phyloP scores from a whole-genome alignment of 306 rosid species.

The Acacia crassicarpa region DNA sequence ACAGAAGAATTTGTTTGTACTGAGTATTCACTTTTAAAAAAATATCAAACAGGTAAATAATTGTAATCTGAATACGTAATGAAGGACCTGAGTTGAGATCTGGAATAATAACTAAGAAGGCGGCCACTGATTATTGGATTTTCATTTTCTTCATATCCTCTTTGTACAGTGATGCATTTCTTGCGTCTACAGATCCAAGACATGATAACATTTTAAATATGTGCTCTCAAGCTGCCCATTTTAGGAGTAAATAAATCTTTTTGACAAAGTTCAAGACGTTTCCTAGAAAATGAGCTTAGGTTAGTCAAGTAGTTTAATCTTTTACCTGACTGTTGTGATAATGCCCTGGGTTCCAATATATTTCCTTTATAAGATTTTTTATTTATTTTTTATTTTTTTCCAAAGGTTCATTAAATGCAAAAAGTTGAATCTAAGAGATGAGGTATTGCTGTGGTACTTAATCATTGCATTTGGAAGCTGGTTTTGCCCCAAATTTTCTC shows the following conservation, averaged over 20 bases:
- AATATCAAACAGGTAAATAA: not conserved
- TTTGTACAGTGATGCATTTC: not conserved
- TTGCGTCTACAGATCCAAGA: constrained; percentile 20
- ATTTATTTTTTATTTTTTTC: too few species aligned
- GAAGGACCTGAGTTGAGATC: constrained; percentile 7
- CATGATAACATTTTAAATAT: constrained; percentile 20
- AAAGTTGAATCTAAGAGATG: constrained; percentile 13
- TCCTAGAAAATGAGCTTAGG: too few species aligned
- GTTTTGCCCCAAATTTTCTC: constrained; percentile 10
- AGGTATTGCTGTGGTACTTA: not conserved
- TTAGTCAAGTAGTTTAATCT: not conserved
- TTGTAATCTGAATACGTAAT: constrained; percentile 11
- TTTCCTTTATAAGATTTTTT: constrained; percentile 17
- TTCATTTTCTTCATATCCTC: constrained; percentile 13
- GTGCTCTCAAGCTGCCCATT: too few species aligned
- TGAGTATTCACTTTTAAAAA: not conserved
- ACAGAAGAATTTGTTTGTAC: constrained; percentile 15
- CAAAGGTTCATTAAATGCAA: constrained; percentile 3
- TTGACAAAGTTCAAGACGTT: too few species aligned
- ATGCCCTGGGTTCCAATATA: constrained; percentile 8
- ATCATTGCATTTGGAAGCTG: not conserved
- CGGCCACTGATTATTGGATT: constrained; percentile 12
- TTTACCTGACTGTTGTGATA: not conserved
- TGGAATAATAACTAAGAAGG: constrained; percentile 14
- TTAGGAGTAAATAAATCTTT: too few species aligned